Evolutionary conservation across 441 rosid species (phyloP), one percentile per base, ranked within the genome.

Genomic region (Bruguiera hainesii): DNA sequence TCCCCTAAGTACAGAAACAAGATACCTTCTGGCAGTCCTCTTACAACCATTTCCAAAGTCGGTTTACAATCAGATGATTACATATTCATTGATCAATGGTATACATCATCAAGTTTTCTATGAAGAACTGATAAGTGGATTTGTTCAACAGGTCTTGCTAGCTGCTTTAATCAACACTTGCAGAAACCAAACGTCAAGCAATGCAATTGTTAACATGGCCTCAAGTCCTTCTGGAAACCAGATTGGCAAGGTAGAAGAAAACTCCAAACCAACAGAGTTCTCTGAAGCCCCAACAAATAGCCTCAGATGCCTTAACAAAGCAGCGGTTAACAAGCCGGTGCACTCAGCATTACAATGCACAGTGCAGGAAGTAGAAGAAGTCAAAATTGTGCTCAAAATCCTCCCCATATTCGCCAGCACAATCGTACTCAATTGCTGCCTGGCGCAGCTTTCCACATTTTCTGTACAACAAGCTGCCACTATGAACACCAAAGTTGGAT

Each of bases 351-450:
- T 89, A 30, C 78, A 83, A 66, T 89, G 97, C 83, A 77, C 89
- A 0, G 76, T 78, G 26, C 78, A 83, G n/a, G 82, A 94, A 83
- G 90, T 91, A 0, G 96, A 91, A 58, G 96, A 91, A 29, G 96
- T 87, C 29, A 89, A 94, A 73, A 66, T 85, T 9, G 96, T 94
- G 64, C 64, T 89, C 9, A 84, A 78, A 84, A 74, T 91, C 75
- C 85, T 94, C 63, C 97, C 98, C 0, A 83, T 94, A 65, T 89
- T 94, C 69, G 87, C 79, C 6, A 89, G 90, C 85, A 94, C 96
- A 11, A 88, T 94, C 63, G 81, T 91, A 79, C 93, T 94, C 42
- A 91, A 84, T 73, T 91, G 96, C 81, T 94, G 98, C 81, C 79
- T 94, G 11, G 97, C 97, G 68, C 98, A 93, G 59, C 98, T 93